These are phyloP conservation scores for Ogataea angusta DNA, from an alignment of 805 yeast species.

Conservation along the genomic window DNA sequence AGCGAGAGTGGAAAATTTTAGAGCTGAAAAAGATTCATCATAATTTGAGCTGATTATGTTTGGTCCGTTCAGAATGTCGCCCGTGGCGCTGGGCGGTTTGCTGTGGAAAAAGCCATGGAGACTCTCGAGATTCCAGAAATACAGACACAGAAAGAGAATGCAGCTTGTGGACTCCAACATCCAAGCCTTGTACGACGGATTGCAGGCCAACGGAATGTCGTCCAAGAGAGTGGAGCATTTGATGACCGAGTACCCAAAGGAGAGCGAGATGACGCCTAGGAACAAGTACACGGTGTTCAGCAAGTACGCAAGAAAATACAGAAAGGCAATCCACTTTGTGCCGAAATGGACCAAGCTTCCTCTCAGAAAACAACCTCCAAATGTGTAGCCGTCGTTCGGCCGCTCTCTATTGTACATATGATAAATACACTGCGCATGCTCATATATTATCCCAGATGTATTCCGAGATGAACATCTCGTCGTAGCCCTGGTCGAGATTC, in stretches of 20 bases:
- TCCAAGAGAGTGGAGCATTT: conserved; percentile 36
- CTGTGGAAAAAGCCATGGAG: conserved; percentile 80
- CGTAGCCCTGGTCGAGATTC: conserved; percentile 49
- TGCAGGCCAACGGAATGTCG: conserved; percentile 33
- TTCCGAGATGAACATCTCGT: conserved; percentile 68
- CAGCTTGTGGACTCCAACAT: conserved; percentile 77
- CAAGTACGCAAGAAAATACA: conserved; percentile 69
- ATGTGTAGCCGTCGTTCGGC: conserved; percentile 40
- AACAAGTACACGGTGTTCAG: conserved; percentile 89
- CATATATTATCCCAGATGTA: conserved; percentile 70
- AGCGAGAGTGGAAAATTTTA: conserved; percentile 1
- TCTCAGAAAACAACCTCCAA: conserved; percentile 73
- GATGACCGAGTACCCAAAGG: conserved; percentile 64
- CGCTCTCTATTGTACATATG: conserved; percentile 14
- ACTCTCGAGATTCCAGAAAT: conserved; percentile 76
- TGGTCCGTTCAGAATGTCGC: conserved; percentile 68
- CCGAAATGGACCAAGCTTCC: conserved; percentile 92
- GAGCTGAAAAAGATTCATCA: not conserved
- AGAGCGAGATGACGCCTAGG: conserved; percentile 69
- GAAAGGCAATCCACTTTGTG: conserved; percentile 83
- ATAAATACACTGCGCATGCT: conserved; percentile 10
- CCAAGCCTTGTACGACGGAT: conserved; percentile 54
- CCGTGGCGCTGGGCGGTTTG: conserved; percentile 63
- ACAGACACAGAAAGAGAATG: conserved; percentile 80
- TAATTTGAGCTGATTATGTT: conserved; percentile 18